Base-by-base conservation (phyloP, 2,329 filamentous ascomycete genomes). In the Talaromyces sp. region DNA sequence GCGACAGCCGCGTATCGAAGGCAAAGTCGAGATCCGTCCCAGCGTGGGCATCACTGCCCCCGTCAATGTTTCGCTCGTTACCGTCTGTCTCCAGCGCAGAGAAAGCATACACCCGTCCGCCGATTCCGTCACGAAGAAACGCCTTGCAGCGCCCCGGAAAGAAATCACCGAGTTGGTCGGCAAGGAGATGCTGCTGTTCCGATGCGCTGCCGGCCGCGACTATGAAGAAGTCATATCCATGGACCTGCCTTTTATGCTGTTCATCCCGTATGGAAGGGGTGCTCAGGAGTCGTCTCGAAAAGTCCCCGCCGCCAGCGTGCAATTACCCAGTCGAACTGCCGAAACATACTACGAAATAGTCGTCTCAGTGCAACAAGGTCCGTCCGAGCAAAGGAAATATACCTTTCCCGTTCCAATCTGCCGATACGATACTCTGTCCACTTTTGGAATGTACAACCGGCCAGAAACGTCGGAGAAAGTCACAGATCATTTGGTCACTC, bases 371-470 rank as follows among this genome's bases (percentile, higher is more conserved):
- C 93, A 97, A 72, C 93, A 97, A 75, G 91, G 92, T 3, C 88
- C 89, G 67, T 86, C 86, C 68, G 86, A 90, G 63, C 91, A 97
- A 77, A 91, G 90, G 76, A 95, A 95, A 76, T 94, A 95, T 75
- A 81, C 87, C 4, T 97, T 97, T 67, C 91, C 94, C 1, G 89
- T 97, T 43, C 93, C 93, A 1, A 85, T 99, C 67, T 87, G 91
- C 66, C 85, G 94, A 71, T 99, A 97, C 79, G 94, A 99, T 75
- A 99, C 93, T 1, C 81, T 99, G 54, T 97, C 92, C 48, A 97
- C 94, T 1, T 99, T 99, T 78, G 94, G 94, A 76, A 97, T 97
- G 94, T 99, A 97, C 80, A 97, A 97, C 77, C 88, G 92, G 58
- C 93, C 92, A 17, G 93, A 97, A 75, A 89, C 89, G 61, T 91